phyloP scores from a whole-genome alignment of 2,329 filamentous ascomycete species.

The Apiospora saccharicola region DNA sequence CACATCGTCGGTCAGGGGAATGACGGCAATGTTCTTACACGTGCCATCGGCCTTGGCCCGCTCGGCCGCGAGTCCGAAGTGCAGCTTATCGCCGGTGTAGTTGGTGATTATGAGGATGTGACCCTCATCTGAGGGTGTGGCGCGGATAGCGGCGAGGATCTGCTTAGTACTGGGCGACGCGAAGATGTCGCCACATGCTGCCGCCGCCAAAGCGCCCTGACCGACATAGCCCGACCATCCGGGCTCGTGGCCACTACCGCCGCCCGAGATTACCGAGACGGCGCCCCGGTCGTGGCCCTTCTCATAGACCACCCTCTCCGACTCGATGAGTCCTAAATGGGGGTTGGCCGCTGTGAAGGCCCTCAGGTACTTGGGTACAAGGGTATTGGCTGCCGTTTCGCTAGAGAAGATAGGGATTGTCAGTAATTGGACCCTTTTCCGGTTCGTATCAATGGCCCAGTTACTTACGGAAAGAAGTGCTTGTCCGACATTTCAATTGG shows the following conservation, averaged over 20 bases:
- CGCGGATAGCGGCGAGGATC: constrained; percentile 68
- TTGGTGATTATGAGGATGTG: constrained; percentile 79
- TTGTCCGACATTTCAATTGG: constrained; percentile 24
- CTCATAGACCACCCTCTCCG: constrained; percentile 50
- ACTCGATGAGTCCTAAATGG: constrained; percentile 50
- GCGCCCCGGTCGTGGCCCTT: constrained; percentile 39
- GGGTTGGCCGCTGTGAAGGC: constrained; percentile 35
- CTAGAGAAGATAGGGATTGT: neutral
- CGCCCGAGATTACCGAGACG: constrained; percentile 70
- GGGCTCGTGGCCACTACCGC: constrained; percentile 77
- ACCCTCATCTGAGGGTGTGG: constrained; percentile 68
- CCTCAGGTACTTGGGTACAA: constrained; percentile 36
- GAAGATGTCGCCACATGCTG: constrained; percentile 78
- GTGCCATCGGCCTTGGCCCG: constrained; percentile 69
- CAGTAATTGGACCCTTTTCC: neutral
- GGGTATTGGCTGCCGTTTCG: constrained; percentile 31
- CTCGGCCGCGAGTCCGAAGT: constrained; percentile 78
- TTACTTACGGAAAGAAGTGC: constrained; percentile 27
- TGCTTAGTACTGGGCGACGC: constrained; percentile 78
- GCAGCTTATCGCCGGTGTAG: constrained; percentile 75
- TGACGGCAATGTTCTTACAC: constrained; percentile 72
- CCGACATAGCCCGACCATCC: constrained; percentile 77
- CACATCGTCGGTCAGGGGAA: constrained; percentile 77
- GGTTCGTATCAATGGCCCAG: neutral
- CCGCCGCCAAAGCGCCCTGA: constrained; percentile 70